Percentiles rank a stretch among this genome's conserved stretches.
These are phyloP conservation scores for Fagopyrum homotropicum DNA, from an alignment of 148 eudicot species.

Conservation along the genomic window DNA sequence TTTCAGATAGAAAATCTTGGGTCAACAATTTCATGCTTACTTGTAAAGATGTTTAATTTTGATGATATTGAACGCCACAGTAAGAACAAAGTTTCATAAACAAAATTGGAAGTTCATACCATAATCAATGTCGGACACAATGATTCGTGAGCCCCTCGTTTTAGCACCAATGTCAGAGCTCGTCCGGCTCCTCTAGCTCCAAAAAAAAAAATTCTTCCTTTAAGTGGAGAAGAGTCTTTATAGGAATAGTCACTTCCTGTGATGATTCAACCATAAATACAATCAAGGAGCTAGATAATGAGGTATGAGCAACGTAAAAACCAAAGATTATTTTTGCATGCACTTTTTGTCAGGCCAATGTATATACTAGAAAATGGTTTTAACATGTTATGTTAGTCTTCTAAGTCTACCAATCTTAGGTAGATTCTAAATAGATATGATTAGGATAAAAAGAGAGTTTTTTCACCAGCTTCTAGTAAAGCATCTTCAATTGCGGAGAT, in stretches of 20 bases:
- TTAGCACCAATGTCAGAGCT: conserved; percentile 49
- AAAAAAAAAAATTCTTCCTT: conserved; percentile 32
- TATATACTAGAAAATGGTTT: not conserved
- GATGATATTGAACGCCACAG: not conserved
- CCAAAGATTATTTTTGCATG: not conserved
- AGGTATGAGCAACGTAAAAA: not conserved
- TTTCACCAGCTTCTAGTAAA: conserved; percentile 12
- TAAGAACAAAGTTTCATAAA: not conserved
- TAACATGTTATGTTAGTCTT: not conserved
- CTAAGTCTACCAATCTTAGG: too few relatives aligned
- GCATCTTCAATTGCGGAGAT: conserved; percentile 51
- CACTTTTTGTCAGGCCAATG: not conserved
- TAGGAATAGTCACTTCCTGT: conserved; percentile 19
- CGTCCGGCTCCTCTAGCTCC: conserved; percentile 61
- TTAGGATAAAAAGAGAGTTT: conserved; percentile 1
- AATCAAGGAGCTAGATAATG: not conserved
- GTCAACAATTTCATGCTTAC: not conserved
- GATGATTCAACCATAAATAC: not conserved
- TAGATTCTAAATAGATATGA: not conserved
- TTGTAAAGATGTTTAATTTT: not conserved
- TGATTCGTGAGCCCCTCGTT: conserved; percentile 34
- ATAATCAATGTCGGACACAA: conserved; percentile 35
- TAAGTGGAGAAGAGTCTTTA: conserved; percentile 27
- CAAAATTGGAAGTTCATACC: conserved; percentile 20
- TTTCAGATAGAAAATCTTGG: not conserved